Conservation (phyloP, 73 alveolate species). For the Effrenium voratum region DNA sequence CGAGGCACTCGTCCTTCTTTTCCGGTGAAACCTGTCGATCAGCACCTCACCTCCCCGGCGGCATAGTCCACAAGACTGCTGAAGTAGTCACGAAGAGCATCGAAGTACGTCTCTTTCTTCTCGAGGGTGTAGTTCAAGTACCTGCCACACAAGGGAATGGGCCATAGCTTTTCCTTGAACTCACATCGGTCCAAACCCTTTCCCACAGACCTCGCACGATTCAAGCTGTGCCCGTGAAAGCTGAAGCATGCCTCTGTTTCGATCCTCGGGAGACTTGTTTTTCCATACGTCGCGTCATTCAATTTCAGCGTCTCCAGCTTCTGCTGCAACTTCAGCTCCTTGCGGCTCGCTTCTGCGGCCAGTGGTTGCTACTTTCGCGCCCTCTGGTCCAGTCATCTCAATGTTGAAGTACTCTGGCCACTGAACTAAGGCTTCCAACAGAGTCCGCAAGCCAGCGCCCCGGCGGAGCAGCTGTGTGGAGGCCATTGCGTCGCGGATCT, state of each 20-base stretch:
- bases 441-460: constrained; percentile 30
- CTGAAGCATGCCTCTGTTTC: too few species aligned
- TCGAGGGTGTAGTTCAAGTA: constrained; percentile 68
- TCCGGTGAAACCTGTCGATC: neutral
- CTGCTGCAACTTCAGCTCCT: too few species aligned
- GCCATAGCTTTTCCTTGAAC: too few species aligned
- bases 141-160: too few species aligned
- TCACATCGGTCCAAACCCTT: too few species aligned
- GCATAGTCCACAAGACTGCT: constrained; percentile 82
- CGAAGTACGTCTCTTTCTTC: constrained; percentile 84
- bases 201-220: too few species aligned
- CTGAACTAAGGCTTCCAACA: neutral
- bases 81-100: constrained; percentile 74
- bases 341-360: too few species aligned
- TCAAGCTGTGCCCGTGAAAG: too few species aligned
- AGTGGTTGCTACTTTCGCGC: neutral
- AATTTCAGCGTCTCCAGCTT: too few species aligned
- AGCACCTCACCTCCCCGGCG: constrained; percentile 29
- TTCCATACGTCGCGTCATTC: too few species aligned
- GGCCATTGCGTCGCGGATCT: constrained; percentile 11
- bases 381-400: constrained; percentile 8
- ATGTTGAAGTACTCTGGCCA: constrained; percentile 40
- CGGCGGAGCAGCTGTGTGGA: neutral
- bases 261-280: too few species aligned
- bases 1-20: neutral